Base-by-base conservation (phyloP, 495 filamentous ascomycete genomes). In the Aspergillus affinis region DNA sequence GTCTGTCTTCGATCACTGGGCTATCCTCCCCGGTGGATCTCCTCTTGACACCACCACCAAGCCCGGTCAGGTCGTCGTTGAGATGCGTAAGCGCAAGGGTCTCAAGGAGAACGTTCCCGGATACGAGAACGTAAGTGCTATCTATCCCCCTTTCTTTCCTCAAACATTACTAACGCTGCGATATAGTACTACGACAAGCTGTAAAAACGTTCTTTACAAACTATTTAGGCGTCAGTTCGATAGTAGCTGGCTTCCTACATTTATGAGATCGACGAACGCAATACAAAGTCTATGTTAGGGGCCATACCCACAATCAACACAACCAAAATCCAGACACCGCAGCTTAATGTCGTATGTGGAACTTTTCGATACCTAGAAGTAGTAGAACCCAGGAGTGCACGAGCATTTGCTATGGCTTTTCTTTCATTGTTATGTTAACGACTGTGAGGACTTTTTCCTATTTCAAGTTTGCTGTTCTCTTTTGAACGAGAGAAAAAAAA, bases 1-100 rank as follows among this genome's bases (percentile, higher is more conserved):
- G 82, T 88, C 84, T 61, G 92, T 99, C 69, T 98, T 99, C 84
- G 93, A 97, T 76, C 94, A 99, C 82, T 99, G 92, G 91, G 86
- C 93, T 78, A 80, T 94, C 66, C 85, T 98, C 55, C 90, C 93
- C 64, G 94, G 94, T 86, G 94, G 94, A 68, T 94, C 90, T 62
- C 89, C 91, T 69, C 86, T 98, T 66, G 95, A 99, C 76, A 63
- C 76, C 68, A 88, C 89, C 66, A 88, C 88, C 63, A 93, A 92
- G 87, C 84, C 89, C 75, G 95, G 94, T 74, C 78, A 86, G 72
- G 79, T 97, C 68, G 91, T 97, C 65, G 80, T 82, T 75, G 85
- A 87, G 54, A 96, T 93, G 90, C 90, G 94, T 69, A 97, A 97
- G 88, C 88, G 94, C 81, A 99, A 99, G 89, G 95, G 93, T 88